Percentiles rank a stretch among this genome's conserved stretches.
These are phyloP conservation scores for Tephrocybe sp. DNA, from an alignment of 768 basidiomycete genomes.

Conservation along the genomic window DNA sequence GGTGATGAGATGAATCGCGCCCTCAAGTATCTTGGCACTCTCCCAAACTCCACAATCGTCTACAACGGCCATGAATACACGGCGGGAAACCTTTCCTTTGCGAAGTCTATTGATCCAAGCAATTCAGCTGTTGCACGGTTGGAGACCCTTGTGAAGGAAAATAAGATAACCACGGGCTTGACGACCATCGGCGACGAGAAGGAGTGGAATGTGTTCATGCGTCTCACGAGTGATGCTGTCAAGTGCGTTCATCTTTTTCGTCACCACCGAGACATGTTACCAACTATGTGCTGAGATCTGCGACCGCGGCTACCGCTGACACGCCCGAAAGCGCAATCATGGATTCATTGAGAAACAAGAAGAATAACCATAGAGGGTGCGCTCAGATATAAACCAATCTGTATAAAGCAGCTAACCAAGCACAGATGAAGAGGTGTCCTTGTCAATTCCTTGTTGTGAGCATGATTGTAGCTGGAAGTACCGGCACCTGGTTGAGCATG, in stretches of 20 bases:
- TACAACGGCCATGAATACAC: constrained; percentile 97
- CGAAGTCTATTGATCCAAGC: constrained; percentile 51
- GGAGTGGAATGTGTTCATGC: constrained; percentile 95
- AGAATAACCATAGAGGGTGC: constrained; percentile 80
- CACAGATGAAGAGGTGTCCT: constrained; percentile 6
- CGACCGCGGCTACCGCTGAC: constrained; percentile 36
- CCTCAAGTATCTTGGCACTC: constrained; percentile 61
- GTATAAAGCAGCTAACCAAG: too few relatives aligned
- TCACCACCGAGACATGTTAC: neutral
- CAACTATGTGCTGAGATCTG: constrained; percentile 40
- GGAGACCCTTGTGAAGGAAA: constrained; percentile 50
- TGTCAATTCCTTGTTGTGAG: constrained; percentile 10
- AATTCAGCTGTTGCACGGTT: constrained; percentile 64
- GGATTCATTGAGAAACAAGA: constrained; percentile 72
- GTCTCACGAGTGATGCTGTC: constrained; percentile 60
- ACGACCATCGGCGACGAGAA: constrained; percentile 94
- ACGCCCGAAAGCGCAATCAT: constrained; percentile 60
- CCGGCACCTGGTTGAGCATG: neutral
- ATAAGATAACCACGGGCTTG: constrained; percentile 70
- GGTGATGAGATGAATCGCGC: constrained; percentile 79
- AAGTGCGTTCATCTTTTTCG: constrained; percentile 41
- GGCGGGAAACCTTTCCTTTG: constrained; percentile 68
- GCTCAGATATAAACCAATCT: neutral
- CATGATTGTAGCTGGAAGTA: neutral
- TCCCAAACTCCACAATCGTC: constrained; percentile 78